Evolutionary conservation across 169 alveolate species (phyloP).

Genomic region (Prorocentrum cordatum): DNA sequence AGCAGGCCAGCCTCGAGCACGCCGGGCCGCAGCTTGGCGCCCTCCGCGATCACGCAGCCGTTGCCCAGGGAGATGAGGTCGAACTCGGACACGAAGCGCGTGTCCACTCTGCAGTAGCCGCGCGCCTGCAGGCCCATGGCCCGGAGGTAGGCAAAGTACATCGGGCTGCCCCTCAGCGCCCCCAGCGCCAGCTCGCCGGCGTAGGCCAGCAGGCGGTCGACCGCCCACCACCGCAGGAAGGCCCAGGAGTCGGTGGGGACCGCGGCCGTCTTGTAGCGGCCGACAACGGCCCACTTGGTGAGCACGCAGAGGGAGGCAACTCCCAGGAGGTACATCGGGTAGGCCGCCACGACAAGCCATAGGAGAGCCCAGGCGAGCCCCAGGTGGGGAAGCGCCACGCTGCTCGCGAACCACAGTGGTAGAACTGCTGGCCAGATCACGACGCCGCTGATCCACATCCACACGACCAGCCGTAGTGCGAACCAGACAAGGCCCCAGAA

Average conservation of each 20-base stretch:
- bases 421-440: conserved; percentile 63
- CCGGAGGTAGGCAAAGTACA: neutral
- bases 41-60: conserved; percentile 46
- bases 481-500: neutral
- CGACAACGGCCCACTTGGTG: conserved; percentile 43
- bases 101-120: conserved; percentile 56
- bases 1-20: conserved; percentile 48
- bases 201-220: conserved; percentile 22
- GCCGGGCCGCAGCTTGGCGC: conserved; percentile 59
- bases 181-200: conserved; percentile 29
- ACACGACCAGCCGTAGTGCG: neutral
- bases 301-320: neutral
- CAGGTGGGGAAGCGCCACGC: neutral
- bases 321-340: conserved; percentile 24
- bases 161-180: conserved; percentile 50
- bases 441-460: conserved; percentile 62
- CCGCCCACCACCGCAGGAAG: conserved; percentile 55
- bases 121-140: conserved; percentile 6
- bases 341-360: conserved; percentile 7
- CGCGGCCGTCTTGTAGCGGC: conserved; percentile 1
- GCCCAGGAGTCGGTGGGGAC: neutral
- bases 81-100: conserved; percentile 49
- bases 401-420: neutral
- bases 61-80: neutral
- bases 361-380: neutral